Evolutionary conservation across 257 asterid genomes (phyloP), one percentile per base, ranked within the genome.

Genomic region (Solanum medicagineum): DNA sequence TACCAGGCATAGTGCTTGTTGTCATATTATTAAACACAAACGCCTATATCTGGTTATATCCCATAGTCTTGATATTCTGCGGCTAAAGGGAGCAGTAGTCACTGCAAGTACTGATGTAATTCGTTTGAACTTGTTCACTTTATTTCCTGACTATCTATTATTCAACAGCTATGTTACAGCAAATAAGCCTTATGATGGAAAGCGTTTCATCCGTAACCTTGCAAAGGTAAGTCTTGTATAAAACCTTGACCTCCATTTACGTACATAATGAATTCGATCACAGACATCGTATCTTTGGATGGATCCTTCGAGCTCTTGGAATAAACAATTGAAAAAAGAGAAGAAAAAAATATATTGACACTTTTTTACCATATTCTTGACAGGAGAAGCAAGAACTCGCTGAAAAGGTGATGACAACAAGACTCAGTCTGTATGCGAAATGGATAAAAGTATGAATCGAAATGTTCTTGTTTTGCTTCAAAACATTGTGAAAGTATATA

Each of bases 391-490:
- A 86, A 44, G 97, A 92, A 16, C 97, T 95, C 81, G 99, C 97
- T 9, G 99, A 95, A 89, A 95, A 98, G 90, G 97, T 94, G 75
- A 94, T 94, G 99, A 83, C 94, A 55, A 95, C 99, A 32, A 92
- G 98, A 24, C 99, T 95, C 87, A 93, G 93, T 87, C 98, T 94
- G 71, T 95, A 95, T 13, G 95, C 92, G 73, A 94, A 89, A 89
- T 95, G 99, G 99, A 82, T 93, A 22, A 95, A 95, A 95, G 99
- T 95, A 85, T 42, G 86, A n/a, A 45, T 40, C 42, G 0, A 53
- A 16, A 8, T 19, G 22, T 6, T 70, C 24, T 40, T 45, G 40
- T 59, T 60, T 51, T 81, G n/a, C 57, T 26, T 63, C 84, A 29
- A 29, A 40, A 56, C 45, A 26, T 26, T 84, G 73, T 56, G 36